Evolutionary conservation across 192 early-diverging fungal species (phyloP).

Genomic region (Backusella luteola): DNA sequence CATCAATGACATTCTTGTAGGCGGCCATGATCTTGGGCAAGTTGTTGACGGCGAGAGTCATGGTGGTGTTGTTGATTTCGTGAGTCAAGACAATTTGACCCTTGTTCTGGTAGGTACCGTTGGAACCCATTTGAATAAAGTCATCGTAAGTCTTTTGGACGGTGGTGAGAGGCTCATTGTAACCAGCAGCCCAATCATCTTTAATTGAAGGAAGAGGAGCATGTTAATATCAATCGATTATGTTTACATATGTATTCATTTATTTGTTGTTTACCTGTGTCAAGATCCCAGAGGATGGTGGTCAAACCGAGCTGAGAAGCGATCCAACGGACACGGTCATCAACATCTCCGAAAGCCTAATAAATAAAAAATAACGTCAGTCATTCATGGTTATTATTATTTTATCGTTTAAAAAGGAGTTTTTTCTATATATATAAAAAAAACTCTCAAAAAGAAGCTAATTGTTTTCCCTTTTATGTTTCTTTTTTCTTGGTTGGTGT

Average conservation of each 20-base stretch:
- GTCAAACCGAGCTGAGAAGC: conserved; percentile 48
- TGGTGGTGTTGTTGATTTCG: conserved; percentile 39
- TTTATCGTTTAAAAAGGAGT: neutral
- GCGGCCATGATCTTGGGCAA: conserved; percentile 30
- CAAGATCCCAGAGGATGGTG: conserved; percentile 54
- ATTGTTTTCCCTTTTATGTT: neutral
- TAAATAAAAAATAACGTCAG: neutral
- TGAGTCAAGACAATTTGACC: conserved; percentile 39
- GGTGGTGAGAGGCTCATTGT: conserved; percentile 1
- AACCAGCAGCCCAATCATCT: conserved; percentile 45
- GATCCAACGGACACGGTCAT: conserved; percentile 52
- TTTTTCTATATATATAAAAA: neutral
- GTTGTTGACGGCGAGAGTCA: conserved; percentile 27
- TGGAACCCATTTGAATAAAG: conserved; percentile 28
- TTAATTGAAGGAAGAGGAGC: no score
- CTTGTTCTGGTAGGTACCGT: conserved; percentile 26
- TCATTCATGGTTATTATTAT: neutral
- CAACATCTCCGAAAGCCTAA: conserved; percentile 45
- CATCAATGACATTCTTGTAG: conserved; percentile 35
- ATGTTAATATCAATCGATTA: no score
- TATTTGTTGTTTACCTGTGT: conserved; percentile 23
- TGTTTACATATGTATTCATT: no score
- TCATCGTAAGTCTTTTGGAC: conserved; percentile 33
- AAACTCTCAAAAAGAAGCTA: neutral
- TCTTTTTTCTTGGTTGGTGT: neutral